Conservation (phyloP, 2,329 filamentous ascomycete genomes). For the Penicillium sp. region DNA sequence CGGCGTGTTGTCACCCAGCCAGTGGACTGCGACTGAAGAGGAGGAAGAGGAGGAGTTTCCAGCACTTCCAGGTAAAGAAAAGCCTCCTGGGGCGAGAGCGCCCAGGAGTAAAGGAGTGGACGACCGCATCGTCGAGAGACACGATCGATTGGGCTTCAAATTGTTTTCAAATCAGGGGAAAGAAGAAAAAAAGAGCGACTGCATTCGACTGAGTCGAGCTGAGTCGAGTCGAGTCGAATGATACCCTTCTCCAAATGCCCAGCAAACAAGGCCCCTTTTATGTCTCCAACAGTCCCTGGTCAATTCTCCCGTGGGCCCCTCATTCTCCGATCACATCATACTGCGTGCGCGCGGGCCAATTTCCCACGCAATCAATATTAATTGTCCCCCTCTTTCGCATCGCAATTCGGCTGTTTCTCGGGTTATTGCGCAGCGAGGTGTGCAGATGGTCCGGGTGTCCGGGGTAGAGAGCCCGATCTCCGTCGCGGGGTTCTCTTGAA, state of each 20-base stretch:
- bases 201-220: neutral
- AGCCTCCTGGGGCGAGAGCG: neutral
- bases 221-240: neutral
- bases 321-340: neutral
- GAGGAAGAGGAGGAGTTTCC: neutral
- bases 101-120: neutral
- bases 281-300: neutral
- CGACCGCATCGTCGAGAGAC: neutral
- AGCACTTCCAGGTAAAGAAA: neutral
- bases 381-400: neutral
- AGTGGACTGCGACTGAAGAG: constrained; percentile 26
- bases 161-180: no score
- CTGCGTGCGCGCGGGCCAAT: neutral
- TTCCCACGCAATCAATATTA: neutral
- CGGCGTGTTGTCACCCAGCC: constrained; percentile 47
- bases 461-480: neutral
- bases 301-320: neutral
- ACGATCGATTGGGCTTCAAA: no score
- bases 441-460: neutral
- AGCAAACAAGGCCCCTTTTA: neutral
- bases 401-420: neutral
- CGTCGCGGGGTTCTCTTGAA: neutral
- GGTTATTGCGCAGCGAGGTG: neutral
- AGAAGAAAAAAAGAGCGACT: neutral
- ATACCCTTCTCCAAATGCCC: neutral